Evolutionary conservation across 805 yeast genomes (phyloP).

Genomic region (Maudiozyma turicensis): DNA sequence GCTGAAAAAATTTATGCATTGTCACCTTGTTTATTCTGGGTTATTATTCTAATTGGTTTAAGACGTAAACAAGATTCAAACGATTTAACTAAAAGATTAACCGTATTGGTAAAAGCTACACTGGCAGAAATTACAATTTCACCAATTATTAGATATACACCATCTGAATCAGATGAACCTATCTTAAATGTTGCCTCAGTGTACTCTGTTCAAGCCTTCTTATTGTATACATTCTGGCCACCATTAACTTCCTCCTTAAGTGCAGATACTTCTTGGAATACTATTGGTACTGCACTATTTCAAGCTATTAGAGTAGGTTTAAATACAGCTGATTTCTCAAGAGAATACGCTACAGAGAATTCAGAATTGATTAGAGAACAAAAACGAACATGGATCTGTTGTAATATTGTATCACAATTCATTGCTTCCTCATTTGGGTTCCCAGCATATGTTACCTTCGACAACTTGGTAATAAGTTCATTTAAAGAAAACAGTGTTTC

Average conservation of each 20-base stretch:
- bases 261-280: slow-evolving; percentile 94
- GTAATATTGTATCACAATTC: slow-evolving; percentile 82
- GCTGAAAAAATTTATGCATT: slow-evolving; percentile 70
- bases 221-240: slow-evolving; percentile 89
- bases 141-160: slow-evolving; percentile 78
- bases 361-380: slow-evolving; percentile 56
- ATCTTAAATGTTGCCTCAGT: slow-evolving; percentile 82
- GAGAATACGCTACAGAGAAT: slow-evolving; percentile 42
- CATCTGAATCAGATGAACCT: slow-evolving; percentile 72
- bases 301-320: slow-evolving; percentile 89
- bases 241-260: slow-evolving; percentile 88
- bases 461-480: slow-evolving; percentile 51
- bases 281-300: slow-evolving; percentile 85
- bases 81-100: slow-evolving; percentile 46
- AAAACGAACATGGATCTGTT: slow-evolving; percentile 83
- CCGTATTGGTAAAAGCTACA: slow-evolving; percentile 63
- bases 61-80: slow-evolving; percentile 43
- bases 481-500: slow-evolving; percentile 20
- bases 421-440: slow-evolving; percentile 90
- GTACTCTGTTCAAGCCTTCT: slow-evolving; percentile 86
- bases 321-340: slow-evolving; percentile 62
- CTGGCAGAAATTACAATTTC: slow-evolving; percentile 82
- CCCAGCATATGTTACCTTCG: slow-evolving; percentile 86
- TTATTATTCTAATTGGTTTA: slow-evolving; percentile 74
- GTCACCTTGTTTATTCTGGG: slow-evolving; percentile 92